A percentile compares a stretch with the other conserved stretches of the same genome.
phyloP scores from a whole-genome alignment of 2,329 filamentous ascomycete genomes.

The Epichloe elymi region DNA sequence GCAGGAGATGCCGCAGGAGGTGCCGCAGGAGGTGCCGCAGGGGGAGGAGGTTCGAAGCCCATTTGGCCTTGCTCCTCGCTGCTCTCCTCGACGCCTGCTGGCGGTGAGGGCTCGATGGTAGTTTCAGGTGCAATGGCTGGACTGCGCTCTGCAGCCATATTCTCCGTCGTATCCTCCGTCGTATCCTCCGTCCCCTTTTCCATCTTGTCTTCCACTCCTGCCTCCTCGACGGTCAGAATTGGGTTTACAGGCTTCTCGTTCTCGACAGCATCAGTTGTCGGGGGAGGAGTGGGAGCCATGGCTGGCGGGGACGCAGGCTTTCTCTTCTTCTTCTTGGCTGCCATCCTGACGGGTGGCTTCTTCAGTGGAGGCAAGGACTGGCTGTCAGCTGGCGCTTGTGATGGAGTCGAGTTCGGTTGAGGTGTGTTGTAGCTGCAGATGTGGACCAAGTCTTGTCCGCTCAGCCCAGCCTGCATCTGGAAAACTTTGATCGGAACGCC shows the following conservation, averaged over 20 bases:
- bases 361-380: constrained; percentile 14
- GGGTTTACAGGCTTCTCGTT: constrained; percentile 22
- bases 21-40: not conserved
- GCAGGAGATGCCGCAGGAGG: no score
- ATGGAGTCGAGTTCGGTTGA: constrained; percentile 7
- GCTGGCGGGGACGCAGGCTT: constrained; percentile 11
- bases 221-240: not conserved
- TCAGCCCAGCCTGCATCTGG: constrained; percentile 22
- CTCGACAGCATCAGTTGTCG: constrained; percentile 25
- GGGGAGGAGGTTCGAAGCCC: not conserved
- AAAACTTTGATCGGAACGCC: constrained; percentile 31
- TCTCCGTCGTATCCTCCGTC: not conserved
- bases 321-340: constrained; percentile 11
- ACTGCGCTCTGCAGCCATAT: constrained; percentile 1
- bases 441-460: constrained; percentile 23
- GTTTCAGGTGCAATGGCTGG: constrained; percentile 3
- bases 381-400: constrained; percentile 6
- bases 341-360: constrained; percentile 8
- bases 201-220: not conserved
- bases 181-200: not conserved
- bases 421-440: constrained; percentile 21
- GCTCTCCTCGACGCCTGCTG: not conserved
- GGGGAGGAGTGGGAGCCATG: constrained; percentile 25
- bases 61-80: not conserved
- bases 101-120: not conserved